Conservation (phyloP, 2,329 filamentous ascomycete genomes). For the Biscogniauxia mediterranea region DNA sequence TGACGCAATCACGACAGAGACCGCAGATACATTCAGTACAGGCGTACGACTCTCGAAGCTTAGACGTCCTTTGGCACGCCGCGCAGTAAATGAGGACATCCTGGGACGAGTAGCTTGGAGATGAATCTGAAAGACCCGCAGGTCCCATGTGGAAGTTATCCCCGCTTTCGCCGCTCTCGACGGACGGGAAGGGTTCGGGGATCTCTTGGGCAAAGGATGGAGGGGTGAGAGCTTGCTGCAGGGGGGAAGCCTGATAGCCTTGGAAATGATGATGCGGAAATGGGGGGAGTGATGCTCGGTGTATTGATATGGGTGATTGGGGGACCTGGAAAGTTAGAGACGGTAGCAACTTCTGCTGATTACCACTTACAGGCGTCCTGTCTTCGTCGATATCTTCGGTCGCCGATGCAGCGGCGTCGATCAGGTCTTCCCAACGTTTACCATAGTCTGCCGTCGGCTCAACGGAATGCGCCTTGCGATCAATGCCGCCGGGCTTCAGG, state of each 20-base stretch:
- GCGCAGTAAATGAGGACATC: slow-evolving; percentile 90
- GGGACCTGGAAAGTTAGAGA: slow-evolving; percentile 55
- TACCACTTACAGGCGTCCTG: slow-evolving; percentile 73
- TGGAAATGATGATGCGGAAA: slow-evolving; percentile 61
- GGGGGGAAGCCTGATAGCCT: slow-evolving; percentile 83
- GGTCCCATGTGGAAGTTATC: slow-evolving; percentile 70
- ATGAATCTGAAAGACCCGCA: slow-evolving; percentile 66
- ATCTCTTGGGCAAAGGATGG: slow-evolving; percentile 67
- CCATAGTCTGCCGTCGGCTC: slow-evolving; percentile 81
- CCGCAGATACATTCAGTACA: slow-evolving; percentile 97
- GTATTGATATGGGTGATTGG: slow-evolving; percentile 63
- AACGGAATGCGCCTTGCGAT: slow-evolving; percentile 81
- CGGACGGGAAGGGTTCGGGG: slow-evolving; percentile 81
- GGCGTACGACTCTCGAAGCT: slow-evolving; percentile 81
- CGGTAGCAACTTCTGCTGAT: slow-evolving; percentile 38
- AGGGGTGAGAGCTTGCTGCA: slow-evolving; percentile 87
- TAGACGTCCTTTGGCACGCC: slow-evolving; percentile 74
- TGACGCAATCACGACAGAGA: slow-evolving; percentile 84
- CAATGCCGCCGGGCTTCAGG: slow-evolving; percentile 63
- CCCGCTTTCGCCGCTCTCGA: slow-evolving; percentile 74
- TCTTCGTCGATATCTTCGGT: slow-evolving; percentile 91
- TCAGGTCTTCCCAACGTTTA: slow-evolving; percentile 94
- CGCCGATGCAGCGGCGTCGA: slow-evolving; percentile 88
- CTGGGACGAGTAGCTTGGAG: slow-evolving; percentile 70
- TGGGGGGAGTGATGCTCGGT: slow-evolving; percentile 61